A percentile compares a stretch with the other conserved stretches of the same genome.
phyloP scores from a whole-genome alignment of 495 filamentous ascomycete genomes.

The Xylaria grammica region DNA sequence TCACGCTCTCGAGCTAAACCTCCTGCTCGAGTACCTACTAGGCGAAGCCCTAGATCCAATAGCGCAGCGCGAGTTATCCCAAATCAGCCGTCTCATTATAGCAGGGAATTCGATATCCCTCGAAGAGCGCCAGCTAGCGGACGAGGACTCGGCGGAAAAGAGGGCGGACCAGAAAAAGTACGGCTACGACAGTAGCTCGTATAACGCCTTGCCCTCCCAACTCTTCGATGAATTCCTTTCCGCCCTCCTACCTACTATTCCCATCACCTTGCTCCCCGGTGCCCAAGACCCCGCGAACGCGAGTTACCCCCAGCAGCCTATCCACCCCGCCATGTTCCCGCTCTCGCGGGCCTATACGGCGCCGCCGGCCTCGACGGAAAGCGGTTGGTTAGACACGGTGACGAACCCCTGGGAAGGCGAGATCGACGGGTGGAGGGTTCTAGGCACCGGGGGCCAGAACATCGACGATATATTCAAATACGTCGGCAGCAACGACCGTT shows the following conservation, averaged over 20 bases:
- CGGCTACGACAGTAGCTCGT: slow-evolving; percentile 87
- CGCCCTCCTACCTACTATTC: slow-evolving; percentile 77
- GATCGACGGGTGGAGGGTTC: slow-evolving; percentile 82
- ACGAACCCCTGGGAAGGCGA: slow-evolving; percentile 95
- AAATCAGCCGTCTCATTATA: slow-evolving; percentile 85
- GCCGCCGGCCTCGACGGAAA: slow-evolving; percentile 49
- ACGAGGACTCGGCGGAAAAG: slow-evolving; percentile 43
- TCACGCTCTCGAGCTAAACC: slow-evolving; percentile 72
- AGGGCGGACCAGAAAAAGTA: slow-evolving; percentile 72
- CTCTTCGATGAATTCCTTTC: slow-evolving; percentile 84
- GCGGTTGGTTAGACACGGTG: slow-evolving; percentile 83
- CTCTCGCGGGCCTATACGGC: slow-evolving; percentile 70
- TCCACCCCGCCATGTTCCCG: slow-evolving; percentile 84
- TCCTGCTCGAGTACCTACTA: slow-evolving; percentile 85
- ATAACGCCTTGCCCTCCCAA: slow-evolving; percentile 82
- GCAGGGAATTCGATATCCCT: slow-evolving; percentile 83
- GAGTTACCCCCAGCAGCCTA: slow-evolving; percentile 78
- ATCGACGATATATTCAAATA: slow-evolving; percentile 94
- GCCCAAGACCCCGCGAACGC: slow-evolving; percentile 79
- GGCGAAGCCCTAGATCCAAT: slow-evolving; percentile 72
- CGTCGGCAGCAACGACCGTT: slow-evolving; percentile 70
- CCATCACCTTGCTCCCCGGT: slow-evolving; percentile 81
- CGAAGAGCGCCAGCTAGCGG: slow-evolving; percentile 38
- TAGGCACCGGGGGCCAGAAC: slow-evolving; percentile 88
- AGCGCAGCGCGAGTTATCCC: slow-evolving; percentile 62